Conservation (phyloP, 2,329 filamentous ascomycete genomes). For the Fusarium staphyleae region DNA sequence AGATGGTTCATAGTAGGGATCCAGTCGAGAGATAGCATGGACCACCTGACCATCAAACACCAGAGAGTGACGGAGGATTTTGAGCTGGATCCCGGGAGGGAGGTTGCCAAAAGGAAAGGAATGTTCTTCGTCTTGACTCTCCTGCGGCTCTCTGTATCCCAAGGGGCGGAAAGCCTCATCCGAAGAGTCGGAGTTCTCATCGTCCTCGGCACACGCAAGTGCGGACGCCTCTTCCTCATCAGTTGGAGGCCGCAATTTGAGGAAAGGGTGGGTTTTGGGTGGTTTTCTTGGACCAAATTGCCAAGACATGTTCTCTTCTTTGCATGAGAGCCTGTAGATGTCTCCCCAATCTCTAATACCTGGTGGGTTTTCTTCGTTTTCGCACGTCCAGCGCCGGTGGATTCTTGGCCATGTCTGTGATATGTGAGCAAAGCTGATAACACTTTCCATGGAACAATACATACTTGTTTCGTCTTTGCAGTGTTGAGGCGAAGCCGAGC, state of each 20-base stretch:
- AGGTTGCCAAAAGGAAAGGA: conserved; percentile 45
- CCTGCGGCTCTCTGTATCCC: neutral
- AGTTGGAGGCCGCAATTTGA: conserved; percentile 13
- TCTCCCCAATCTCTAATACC: too few species aligned
- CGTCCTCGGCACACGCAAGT: neutral
- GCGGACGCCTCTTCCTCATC: neutral
- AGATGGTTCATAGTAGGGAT: conserved; percentile 41
- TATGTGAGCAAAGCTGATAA: neutral
- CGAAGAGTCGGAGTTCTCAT: neutral
- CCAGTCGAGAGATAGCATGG: conserved; percentile 56
- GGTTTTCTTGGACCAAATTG: neutral
- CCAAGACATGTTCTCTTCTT: conserved; percentile 34
- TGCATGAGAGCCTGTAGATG: conserved; percentile 24
- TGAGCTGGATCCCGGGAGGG: conserved; percentile 40
- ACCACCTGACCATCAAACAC: conserved; percentile 46
- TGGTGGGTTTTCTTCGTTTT: rapidly evolving
- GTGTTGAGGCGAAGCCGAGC: too few species aligned
- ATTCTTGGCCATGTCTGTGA: conserved; percentile 16
- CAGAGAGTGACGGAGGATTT: conserved; percentile 49
- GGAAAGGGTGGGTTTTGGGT: conserved; percentile 19
- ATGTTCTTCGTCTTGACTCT: conserved; percentile 21
- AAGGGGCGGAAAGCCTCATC: too few species aligned
- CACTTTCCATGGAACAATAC: neutral
- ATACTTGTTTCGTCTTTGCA: conserved; percentile 11
- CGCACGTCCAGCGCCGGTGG: neutral